phyloP scores from a whole-genome alignment of 2,329 filamentous ascomycete species.

The Trichoderma gracile region DNA sequence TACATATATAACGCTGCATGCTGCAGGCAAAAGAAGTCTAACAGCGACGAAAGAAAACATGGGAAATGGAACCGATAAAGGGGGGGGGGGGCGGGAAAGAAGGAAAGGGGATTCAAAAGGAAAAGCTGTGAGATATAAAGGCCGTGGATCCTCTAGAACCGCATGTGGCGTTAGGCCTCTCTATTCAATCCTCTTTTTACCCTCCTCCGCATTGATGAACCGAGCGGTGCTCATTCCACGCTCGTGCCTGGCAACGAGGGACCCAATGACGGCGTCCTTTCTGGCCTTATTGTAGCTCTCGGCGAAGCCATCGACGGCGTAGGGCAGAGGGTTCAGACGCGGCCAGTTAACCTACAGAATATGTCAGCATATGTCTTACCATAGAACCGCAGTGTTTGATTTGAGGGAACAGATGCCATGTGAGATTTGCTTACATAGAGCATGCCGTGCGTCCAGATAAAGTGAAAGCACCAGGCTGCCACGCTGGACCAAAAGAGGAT shows the following conservation, averaged over 20 bases:
- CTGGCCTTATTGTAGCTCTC: slow-evolving; percentile 81
- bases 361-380: no score
- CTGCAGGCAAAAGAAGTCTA: slow-evolving; percentile 20
- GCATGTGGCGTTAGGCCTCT: no score
- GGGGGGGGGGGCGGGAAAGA: no score
- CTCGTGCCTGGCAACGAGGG: slow-evolving; percentile 69
- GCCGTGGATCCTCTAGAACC: no score
- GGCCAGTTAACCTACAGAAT: slow-evolving; percentile 97
- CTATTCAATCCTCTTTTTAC: slow-evolving; percentile 96
- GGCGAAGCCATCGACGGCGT: slow-evolving; percentile 83
- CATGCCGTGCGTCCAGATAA: slow-evolving; percentile 82
- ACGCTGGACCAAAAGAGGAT: slow-evolving; percentile 74
- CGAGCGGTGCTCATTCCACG: slow-evolving; percentile 79
- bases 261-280: slow-evolving; percentile 79
- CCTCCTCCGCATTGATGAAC: slow-evolving; percentile 86
- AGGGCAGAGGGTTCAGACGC: slow-evolving; percentile 86
- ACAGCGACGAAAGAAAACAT: slow-evolving; percentile 25
- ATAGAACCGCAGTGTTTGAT: no score
- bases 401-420: no score
- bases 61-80: no score
- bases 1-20: slow-evolving; percentile 21
- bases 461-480: slow-evolving; percentile 70
- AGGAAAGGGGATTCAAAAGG: no score
- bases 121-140: no score
- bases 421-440: slow-evolving; percentile 84